phyloP scores from a whole-genome alignment of 306 rosid genomes.

The Acacia confusa region DNA sequence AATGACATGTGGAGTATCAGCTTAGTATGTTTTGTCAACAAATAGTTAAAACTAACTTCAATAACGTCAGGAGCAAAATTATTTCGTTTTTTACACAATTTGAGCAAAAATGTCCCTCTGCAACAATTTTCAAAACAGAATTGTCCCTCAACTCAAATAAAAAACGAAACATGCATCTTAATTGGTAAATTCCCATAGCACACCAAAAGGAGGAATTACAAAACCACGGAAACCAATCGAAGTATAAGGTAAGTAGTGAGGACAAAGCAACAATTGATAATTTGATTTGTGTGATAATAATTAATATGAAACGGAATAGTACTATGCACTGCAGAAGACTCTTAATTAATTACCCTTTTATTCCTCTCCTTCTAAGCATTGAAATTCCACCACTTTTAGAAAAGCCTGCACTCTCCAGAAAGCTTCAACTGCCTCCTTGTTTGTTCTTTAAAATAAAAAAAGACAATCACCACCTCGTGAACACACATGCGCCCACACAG shows the following conservation, averaged over 20 bases:
- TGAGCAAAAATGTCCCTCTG: rapidly evolving
- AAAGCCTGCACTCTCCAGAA: neutral
- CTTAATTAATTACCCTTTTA: neutral
- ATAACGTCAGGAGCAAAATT: rapidly evolving
- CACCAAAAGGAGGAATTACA: neutral
- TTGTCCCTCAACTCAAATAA: no score
- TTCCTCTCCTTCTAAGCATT: neutral
- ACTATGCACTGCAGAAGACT: no score
- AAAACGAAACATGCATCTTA: no score
- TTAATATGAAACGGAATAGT: neutral
- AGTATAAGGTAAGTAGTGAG: neutral
- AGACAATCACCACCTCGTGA: neutral
- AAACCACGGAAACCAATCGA: neutral
- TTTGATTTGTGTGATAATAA: neutral
- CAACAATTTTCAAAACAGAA: no score
- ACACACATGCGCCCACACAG: neutral
- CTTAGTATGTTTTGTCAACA: no score
- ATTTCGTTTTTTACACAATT: no score
- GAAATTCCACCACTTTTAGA: neutral
- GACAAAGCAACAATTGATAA: neutral
- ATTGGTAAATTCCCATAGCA: neutral
- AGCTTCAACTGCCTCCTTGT: neutral
- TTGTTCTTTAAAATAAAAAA: neutral
- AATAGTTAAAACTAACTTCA: no score
- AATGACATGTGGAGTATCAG: no score